phyloP scores from a whole-genome alignment of 148 eudicot genomes.

The Diospyros lotus region DNA sequence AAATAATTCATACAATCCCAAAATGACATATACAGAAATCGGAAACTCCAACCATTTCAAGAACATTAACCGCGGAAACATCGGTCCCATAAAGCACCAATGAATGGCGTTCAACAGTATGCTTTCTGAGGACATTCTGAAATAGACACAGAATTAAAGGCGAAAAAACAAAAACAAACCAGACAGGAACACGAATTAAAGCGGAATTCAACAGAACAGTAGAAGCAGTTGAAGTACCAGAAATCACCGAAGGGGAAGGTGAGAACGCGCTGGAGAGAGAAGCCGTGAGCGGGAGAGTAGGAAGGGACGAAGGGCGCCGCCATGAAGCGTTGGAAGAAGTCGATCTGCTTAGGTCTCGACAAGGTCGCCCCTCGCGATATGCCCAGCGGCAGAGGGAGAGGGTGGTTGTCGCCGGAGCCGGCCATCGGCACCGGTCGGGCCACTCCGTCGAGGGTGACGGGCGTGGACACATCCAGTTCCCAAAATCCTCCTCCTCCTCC shows the following conservation, averaged over 20 bases:
- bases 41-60: too few species aligned
- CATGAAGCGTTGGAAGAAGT: constrained; percentile 84
- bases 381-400: constrained; percentile 56
- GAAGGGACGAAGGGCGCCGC: constrained; percentile 60
- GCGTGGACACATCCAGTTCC: constrained; percentile 82
- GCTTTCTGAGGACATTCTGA: too few species aligned
- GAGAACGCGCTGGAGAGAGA: constrained; percentile 64
- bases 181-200: neutral
- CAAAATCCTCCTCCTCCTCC: constrained; percentile 60
- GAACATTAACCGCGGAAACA: too few species aligned
- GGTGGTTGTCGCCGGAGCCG: too few species aligned
- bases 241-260: constrained; percentile 43
- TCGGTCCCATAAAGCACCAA: too few species aligned
- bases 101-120: too few species aligned
- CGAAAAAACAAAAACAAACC: neutral
- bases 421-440: constrained; percentile 52
- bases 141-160: too few species aligned
- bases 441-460: constrained; percentile 59
- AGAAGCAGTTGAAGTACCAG: constrained; percentile 24
- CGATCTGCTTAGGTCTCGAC: constrained; percentile 62
- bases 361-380: constrained; percentile 55
- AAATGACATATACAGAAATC: too few species aligned
- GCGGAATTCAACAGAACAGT: neutral
- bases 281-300: constrained; percentile 32
- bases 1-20: too few species aligned